Conservation (phyloP, 345 rosid species). For the Psidium guajava region DNA sequence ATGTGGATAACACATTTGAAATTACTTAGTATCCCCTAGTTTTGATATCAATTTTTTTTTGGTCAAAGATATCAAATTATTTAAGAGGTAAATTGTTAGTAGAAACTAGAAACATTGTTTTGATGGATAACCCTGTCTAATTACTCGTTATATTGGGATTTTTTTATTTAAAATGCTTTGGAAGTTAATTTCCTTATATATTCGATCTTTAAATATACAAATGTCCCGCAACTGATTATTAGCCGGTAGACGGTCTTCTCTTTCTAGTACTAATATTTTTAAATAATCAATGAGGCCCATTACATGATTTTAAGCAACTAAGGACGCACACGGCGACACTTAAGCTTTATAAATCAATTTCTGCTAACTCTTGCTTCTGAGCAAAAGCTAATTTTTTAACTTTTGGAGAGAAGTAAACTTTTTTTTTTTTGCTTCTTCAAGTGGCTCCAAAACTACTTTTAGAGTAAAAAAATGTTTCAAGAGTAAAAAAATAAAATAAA, state of each 20-base stretch:
- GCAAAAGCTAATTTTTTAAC: too few relatives aligned
- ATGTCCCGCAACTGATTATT: background rate
- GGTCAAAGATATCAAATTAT: background rate
- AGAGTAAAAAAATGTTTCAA: too few relatives aligned
- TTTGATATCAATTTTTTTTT: too few relatives aligned
- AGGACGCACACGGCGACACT: too few relatives aligned
- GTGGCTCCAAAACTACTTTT: too few relatives aligned
- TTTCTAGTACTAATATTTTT: background rate
- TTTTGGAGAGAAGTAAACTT: too few relatives aligned
- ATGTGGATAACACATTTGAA: background rate
- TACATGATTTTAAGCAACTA: background rate
- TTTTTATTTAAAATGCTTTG: background rate
- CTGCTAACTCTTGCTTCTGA: too few relatives aligned
- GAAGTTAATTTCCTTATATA: background rate
- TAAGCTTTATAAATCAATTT: too few relatives aligned
- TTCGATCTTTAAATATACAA: too few relatives aligned
- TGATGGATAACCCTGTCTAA: background rate
- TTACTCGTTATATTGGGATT: background rate
- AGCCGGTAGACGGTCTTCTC: accelerated
- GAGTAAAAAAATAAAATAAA: too few relatives aligned
- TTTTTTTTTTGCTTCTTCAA: too few relatives aligned
- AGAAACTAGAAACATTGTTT: background rate
- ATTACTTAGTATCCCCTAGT: background rate
- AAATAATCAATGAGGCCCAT: background rate
- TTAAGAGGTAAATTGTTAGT: background rate